Percentiles rank a stretch among this genome's conserved stretches.
Evolutionary conservation across 2,329 filamentous ascomycete species (phyloP).

Genomic region (Plectosphaerella cucumerina): DNA sequence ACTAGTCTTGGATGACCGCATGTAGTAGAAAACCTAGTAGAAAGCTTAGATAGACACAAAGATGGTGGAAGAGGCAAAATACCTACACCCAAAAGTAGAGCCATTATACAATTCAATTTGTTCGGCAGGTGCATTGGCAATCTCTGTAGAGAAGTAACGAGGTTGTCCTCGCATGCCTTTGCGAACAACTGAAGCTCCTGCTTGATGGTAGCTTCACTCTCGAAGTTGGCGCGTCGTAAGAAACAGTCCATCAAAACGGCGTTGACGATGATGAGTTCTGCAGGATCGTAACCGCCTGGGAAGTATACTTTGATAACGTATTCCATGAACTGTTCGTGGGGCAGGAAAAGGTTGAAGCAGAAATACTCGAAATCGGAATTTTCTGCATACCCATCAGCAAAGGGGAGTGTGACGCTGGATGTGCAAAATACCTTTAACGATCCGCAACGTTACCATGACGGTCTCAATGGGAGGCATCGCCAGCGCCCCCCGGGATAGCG

Average conservation of each 20-base stretch:
- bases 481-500: conserved; percentile 3
- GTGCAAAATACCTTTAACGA: conserved; percentile 6
- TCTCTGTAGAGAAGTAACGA: conserved; percentile 25
- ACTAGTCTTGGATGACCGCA: conserved; percentile 26
- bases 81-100: conserved; percentile 16
- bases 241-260: conserved; percentile 16
- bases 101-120: conserved; percentile 18
- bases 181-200: not conserved
- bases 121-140: conserved; percentile 25
- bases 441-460: conserved; percentile 5
- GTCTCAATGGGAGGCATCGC: conserved; percentile 13
- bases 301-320: conserved; percentile 26
- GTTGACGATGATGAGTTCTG: conserved; percentile 28
- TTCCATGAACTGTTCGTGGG: conserved; percentile 23
- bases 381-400: not conserved
- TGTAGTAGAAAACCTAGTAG: conserved; percentile 20
- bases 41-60: not conserved
- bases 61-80: not conserved
- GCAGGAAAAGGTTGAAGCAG: conserved; percentile 23
- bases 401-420: not conserved
- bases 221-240: not conserved
- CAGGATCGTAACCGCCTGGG: conserved; percentile 22
- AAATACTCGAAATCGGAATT: conserved; percentile 10
- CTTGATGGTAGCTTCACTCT: not conserved
- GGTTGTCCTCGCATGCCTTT: conserved; percentile 19